Evolutionary conservation across 345 rosid species (phyloP), one percentile per base, ranked within the genome.

Genomic region (Rhizophora mangle): DNA sequence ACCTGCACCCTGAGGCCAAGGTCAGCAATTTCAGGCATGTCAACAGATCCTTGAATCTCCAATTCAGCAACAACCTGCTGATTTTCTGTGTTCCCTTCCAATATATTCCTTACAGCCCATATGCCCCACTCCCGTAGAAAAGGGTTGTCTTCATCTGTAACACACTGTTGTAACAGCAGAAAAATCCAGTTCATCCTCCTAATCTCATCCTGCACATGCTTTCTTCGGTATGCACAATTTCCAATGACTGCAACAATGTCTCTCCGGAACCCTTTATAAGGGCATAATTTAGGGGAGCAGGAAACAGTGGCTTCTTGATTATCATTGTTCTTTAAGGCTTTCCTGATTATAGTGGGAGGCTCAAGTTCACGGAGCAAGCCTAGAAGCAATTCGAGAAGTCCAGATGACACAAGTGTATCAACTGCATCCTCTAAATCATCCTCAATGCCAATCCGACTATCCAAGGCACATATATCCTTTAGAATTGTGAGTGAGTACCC

Each of bases 51-150:
- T 80, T 84, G 90, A 67, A 88, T 74, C 85, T 91, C 90, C 85
- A 89, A 81, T 49, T 86, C 92, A 6, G 87, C 84, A 0, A 88
- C 89, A 3, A 66, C 77, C 56, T 74, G 72, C 72, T 91, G 89
- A 80, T 89, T 91, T 68, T 86, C 88, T 37, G 67, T 49, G 75
- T 91, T 91, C 64, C 94, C 90, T 79, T 89, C 92, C 75, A 89
- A 64, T 56, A 91, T 31, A 72, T 91, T 91, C 76, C 93, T 86
- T 63, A 82, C 62, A 6, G 85, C 68, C 95, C 89, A 94, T 63
- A 94, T 85, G 16, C 93, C 89, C 98, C 96, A 91, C 74, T 91
- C 97, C 69, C 94, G 89, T 73, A 88, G 58, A 76, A 82, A 91
- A 0, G 86, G 88, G 79, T 91, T 91, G 11, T 88, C 90, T 74